Evolutionary conservation across 2,329 filamentous ascomycete genomes (phyloP).

Genomic region (Sphaerulina musiva): DNA sequence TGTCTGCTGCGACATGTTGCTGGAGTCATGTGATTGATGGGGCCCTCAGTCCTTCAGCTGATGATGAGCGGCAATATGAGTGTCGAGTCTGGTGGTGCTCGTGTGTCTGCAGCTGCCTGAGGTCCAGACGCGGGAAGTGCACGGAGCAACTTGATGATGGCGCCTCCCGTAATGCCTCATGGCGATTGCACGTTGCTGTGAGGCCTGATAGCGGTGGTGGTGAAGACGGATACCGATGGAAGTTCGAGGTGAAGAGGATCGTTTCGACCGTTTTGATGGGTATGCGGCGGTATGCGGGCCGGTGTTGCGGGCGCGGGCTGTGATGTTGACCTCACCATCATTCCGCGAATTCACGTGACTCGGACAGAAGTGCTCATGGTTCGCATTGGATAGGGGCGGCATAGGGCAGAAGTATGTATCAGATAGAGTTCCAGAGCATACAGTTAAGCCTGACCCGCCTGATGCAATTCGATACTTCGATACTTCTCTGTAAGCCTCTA

Average conservation of each 20-base stretch:
- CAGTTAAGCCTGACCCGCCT: no score
- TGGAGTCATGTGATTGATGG: slow-evolving; percentile 14
- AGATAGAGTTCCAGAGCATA: no score
- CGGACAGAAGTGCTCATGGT: no score
- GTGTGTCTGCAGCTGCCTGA: background rate
- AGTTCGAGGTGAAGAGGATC: background rate
- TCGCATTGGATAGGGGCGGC: no score
- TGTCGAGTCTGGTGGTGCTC: background rate
- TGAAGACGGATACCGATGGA: background rate
- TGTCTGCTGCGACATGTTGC: slow-evolving; percentile 20
- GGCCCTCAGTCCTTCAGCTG: background rate
- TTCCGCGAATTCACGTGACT: no score
- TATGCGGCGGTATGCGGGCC: no score
- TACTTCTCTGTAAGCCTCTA: no score
- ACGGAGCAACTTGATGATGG: background rate
- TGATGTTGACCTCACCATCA: no score
- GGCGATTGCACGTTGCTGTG: background rate
- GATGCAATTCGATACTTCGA: no score
- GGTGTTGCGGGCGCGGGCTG: no score
- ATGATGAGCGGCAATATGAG: background rate
- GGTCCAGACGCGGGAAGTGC: background rate
- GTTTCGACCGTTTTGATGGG: no score
- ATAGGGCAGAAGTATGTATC: no score
- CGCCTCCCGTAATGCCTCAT: background rate
- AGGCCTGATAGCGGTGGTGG: background rate